Base-by-base conservation (phyloP, 2,329 filamentous ascomycete genomes). In the Raffaelea albimanens region DNA sequence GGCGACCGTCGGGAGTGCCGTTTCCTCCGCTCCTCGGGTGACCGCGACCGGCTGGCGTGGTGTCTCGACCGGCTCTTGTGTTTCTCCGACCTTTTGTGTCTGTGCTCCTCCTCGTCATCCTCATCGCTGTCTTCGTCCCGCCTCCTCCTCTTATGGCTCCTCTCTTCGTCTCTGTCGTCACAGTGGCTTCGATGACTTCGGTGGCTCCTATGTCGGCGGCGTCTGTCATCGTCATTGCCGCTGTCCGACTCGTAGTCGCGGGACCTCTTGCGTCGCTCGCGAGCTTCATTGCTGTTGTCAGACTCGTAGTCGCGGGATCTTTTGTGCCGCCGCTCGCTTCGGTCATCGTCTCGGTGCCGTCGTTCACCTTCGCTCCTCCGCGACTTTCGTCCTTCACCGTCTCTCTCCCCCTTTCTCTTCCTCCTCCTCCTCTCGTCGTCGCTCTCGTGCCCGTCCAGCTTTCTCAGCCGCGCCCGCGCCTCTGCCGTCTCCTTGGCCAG, bases 401-500 rank as follows among this genome's bases (percentile, higher is more conserved):
- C n/a, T n/a, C n/a, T n/a, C n/a, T n/a, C n/a, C n/a, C n/a, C n/a
- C n/a, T n/a, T n/a, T n/a, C n/a, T n/a, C n/a, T n/a, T n/a, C n/a
- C n/a, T n/a, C n/a, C n/a, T n/a, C n/a, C n/a, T n/a, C 5, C 18
- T 40, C 14, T 39, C 20, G 18, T 25, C 34, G 8, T 20, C 18
- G 16, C 22, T 22, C 18, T 34, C 16, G 21, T 23, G 46, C 5
- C 43, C 44, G n/a, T 42, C 43, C 40, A 90, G 66, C 47, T 73
- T 70, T 54, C 77, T 76, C 47, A 95, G 73, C 19, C 87, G 80
- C 4, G 80, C 80, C 52, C 75, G 75, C 0, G 88, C 82, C 55
- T 97, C 90, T 43, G 85, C 80, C 22, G 83, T 82, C 63, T 97
- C 91, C 59, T 83, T 94, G 1, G 85, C 87, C 18, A 88, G 78